Percentiles rank a stretch among this genome's conserved stretches.
phyloP scores from a whole-genome alignment of 345 rosid species.

The Lumnitzera littorea region DNA sequence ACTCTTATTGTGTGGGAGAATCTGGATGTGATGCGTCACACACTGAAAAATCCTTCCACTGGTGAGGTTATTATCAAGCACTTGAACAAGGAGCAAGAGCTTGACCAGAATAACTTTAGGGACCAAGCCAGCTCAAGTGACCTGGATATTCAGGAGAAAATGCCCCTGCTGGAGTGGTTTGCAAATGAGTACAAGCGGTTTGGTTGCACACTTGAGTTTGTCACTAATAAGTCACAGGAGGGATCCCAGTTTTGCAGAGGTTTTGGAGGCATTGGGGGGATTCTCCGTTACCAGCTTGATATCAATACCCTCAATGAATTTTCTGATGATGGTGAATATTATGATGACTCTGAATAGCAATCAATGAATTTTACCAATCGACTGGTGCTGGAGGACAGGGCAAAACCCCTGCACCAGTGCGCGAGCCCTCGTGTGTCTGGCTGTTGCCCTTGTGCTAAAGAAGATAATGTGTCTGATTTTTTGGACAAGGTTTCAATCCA shows the following conservation, averaged over 20 bases:
- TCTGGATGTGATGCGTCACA: slow-evolving; percentile 43
- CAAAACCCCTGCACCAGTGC: slow-evolving; percentile 33
- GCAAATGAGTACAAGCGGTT: slow-evolving; percentile 54
- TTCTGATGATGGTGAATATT: slow-evolving; percentile 44
- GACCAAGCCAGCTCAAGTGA: slow-evolving; percentile 33
- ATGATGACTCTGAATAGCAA: slow-evolving; percentile 67
- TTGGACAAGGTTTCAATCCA: slow-evolving; percentile 15
- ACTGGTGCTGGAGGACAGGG: slow-evolving; percentile 44
- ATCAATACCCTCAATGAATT: slow-evolving; percentile 46
- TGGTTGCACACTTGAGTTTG: slow-evolving; percentile 62
- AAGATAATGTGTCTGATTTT: not conserved
- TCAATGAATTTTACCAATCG: slow-evolving; percentile 36
- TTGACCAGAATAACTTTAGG: slow-evolving; percentile 36
- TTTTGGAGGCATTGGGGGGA: slow-evolving; percentile 70
- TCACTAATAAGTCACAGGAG: slow-evolving; percentile 66
- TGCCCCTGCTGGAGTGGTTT: slow-evolving; percentile 58
- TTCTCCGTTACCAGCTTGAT: slow-evolving; percentile 60
- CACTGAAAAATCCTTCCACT: slow-evolving; percentile 31
- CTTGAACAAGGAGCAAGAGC: slow-evolving; percentile 56
- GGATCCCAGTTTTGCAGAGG: slow-evolving; percentile 75
- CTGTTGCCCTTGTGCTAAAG: slow-evolving; percentile 11
- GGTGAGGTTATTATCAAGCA: slow-evolving; percentile 41
- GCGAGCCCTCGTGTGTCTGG: slow-evolving; percentile 8
- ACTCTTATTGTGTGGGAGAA: slow-evolving; percentile 69
- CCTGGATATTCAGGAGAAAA: slow-evolving; percentile 45